A percentile compares a stretch with the other conserved stretches of the same genome.
These are phyloP conservation scores for Scedosporium aurantiacum DNA, from an alignment of 2,329 filamentous ascomycete genomes.

Conservation along the genomic window DNA sequence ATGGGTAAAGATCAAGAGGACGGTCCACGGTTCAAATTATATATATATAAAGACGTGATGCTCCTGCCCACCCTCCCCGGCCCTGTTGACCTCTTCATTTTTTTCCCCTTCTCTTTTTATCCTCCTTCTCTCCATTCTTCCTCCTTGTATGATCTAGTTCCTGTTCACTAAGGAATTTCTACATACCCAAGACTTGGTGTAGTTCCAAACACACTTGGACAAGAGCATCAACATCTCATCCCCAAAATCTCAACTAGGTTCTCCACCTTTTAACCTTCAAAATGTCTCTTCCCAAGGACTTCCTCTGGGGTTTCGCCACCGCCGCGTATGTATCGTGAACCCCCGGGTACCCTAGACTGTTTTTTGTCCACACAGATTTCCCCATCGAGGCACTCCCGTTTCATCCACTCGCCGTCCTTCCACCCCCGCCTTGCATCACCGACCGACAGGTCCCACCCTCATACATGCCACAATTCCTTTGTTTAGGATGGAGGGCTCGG, in stretches of 20 bases:
- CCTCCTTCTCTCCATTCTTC: neutral
- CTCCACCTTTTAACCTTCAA: neutral
- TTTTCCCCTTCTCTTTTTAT: neutral
- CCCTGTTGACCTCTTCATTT: neutral
- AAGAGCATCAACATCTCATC: neutral
- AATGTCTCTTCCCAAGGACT: slow-evolving; percentile 56
- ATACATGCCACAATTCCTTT: neutral
- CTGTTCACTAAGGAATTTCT: neutral
- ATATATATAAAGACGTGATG: slow-evolving; percentile 1
- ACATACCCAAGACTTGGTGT: neutral
- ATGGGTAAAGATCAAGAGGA: neutral
- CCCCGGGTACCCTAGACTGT: slow-evolving; percentile 9
- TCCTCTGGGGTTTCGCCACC: slow-evolving; percentile 72
- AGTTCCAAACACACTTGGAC: neutral
- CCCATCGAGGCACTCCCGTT: neutral
- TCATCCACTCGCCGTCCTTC: neutral
- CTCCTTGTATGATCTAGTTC: neutral
- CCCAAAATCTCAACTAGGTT: neutral
- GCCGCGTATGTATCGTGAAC: slow-evolving; percentile 47
- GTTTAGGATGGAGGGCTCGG: neutral
- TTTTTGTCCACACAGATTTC: neutral
- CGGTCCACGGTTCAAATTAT: neutral
- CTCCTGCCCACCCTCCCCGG: neutral
- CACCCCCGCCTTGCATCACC: neutral
- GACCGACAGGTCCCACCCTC: neutral